Evolutionary conservation across 228 moss, liverwort and hornwort species (phyloP), one percentile per base, ranked within the genome.

Genomic region (Sphagnum fallax): DNA sequence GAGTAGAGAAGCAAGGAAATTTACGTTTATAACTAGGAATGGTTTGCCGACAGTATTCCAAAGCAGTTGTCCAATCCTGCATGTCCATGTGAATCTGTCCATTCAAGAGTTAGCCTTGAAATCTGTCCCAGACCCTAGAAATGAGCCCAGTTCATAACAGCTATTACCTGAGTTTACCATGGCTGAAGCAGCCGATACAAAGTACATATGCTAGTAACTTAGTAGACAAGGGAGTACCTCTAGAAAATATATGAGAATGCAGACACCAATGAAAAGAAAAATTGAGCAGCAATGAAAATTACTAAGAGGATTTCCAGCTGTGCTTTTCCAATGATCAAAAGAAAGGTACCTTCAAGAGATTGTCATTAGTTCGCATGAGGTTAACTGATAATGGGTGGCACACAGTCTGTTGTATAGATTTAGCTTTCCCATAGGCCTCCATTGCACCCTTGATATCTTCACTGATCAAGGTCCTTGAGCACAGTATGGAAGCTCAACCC

Each of bases 1-100:
- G 47, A 62, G 1, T 11, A 4, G 4, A 10, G 8, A 50, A 62
- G 11, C 8, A 4, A 53, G 16, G 52, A 58, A 51, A 66, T 88
- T 71, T 81, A 96, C 96, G 83, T 81, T 88, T 83, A 75, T 97
- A 97, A 69, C 88, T 84, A 74, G 85, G 79, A 50, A 93, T 68
- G 48, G 90, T 91, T 70, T 75, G 82, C 68, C 77, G 89, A 67
- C 93, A 93, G 67, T 84, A 87, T 62, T 75, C 65, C 67, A 83
- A 78, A n/a, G 93, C 97, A 76, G 79, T 66, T 49, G 80, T 73
- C 93, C 93, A 97, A 62, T 93, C 88, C 52, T 87, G 73, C 74
- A 82, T 65, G 8, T 83, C 90, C 91, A 93, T 90, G 76, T 84
- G 91, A 49, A 93, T 77, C 97, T 96, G 91, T 75, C 63, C 65